Conservation (phyloP, 2,329 filamentous ascomycete genomes). For the Raffaelea ambrosiae region DNA sequence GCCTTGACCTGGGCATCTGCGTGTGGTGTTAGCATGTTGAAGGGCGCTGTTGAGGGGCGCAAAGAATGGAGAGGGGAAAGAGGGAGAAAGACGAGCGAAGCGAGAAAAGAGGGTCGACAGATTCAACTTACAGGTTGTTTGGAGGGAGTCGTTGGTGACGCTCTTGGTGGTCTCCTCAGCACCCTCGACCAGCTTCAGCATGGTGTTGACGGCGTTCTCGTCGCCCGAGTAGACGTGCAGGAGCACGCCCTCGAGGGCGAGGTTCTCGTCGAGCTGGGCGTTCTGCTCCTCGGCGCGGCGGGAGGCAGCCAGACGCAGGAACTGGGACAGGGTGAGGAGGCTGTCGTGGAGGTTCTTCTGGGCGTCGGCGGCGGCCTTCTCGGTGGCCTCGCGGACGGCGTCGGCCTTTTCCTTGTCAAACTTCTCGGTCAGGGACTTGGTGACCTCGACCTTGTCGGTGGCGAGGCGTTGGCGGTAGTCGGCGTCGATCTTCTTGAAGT, state of each 20-base stretch:
- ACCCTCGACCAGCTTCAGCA: conserved; percentile 69
- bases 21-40: background rate
- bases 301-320: conserved; percentile 70
- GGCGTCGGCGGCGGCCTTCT: conserved; percentile 44
- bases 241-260: conserved; percentile 72
- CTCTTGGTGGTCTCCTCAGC: conserved; percentile 57
- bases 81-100: background rate
- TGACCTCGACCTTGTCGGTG: conserved; percentile 50
- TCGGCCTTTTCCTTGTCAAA: conserved; percentile 46
- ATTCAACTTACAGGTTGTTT: conserved; percentile 56
- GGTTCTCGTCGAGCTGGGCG: conserved; percentile 60
- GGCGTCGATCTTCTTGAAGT: conserved; percentile 67
- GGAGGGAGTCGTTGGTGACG: conserved; percentile 54
- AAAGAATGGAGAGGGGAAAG: background rate
- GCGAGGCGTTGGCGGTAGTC: conserved; percentile 57
- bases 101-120: background rate
- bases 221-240: conserved; percentile 74
- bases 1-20: conserved; percentile 52
- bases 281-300: conserved; percentile 63
- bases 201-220: conserved; percentile 62
- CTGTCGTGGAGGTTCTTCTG: conserved; percentile 52
- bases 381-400: conserved; percentile 42
- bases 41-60: background rate
- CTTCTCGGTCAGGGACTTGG: conserved; percentile 46
- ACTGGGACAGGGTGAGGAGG: conserved; percentile 66